These are phyloP conservation scores for Rhizopus stolonifer DNA, from an alignment of 371 early-diverging fungal species.

Conservation along the genomic window DNA sequence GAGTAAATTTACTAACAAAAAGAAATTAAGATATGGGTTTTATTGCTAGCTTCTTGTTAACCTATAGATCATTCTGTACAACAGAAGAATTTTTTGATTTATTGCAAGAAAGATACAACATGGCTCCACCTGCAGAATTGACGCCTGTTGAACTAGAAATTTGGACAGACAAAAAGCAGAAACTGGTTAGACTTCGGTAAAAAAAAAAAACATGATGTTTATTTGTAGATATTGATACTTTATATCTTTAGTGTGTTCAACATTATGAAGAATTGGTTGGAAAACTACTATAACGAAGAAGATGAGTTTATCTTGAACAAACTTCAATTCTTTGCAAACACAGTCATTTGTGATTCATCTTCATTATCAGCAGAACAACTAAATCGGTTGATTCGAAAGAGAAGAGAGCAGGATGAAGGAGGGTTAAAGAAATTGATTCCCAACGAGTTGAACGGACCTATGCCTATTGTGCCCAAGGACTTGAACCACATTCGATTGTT, in stretches of 20 bases:
- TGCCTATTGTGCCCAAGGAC: conserved; percentile 69
- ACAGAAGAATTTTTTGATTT: conserved; percentile 72
- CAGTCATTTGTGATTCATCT: conserved; percentile 71
- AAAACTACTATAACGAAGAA: conserved; percentile 79
- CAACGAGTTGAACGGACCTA: conserved; percentile 35
- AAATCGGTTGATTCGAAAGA: conserved; percentile 67
- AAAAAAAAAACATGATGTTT: too few species aligned
- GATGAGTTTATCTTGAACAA: conserved; percentile 65
- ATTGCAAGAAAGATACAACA: conserved; percentile 70
- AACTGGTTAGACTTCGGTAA: conserved; percentile 77
- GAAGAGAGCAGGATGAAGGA: conserved; percentile 56
- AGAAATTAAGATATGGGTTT: conserved; percentile 66
- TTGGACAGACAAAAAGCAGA: conserved; percentile 87
- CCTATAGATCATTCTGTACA: conserved; percentile 83
- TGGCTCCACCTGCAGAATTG: conserved; percentile 72
- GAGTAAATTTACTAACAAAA: background rate
- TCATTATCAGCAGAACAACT: conserved; percentile 72
- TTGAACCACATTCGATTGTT: conserved; percentile 64
- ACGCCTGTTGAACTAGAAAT: conserved; percentile 63
- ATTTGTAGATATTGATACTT: too few species aligned
- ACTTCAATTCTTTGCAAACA: conserved; percentile 78
- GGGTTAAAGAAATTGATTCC: conserved; percentile 64
- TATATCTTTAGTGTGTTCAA: conserved; percentile 65
- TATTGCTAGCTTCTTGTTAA: conserved; percentile 82
- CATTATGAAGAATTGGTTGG: conserved; percentile 89